Evolutionary conservation across 306 rosid genomes (phyloP).

Genomic region (Vigna angularis): DNA sequence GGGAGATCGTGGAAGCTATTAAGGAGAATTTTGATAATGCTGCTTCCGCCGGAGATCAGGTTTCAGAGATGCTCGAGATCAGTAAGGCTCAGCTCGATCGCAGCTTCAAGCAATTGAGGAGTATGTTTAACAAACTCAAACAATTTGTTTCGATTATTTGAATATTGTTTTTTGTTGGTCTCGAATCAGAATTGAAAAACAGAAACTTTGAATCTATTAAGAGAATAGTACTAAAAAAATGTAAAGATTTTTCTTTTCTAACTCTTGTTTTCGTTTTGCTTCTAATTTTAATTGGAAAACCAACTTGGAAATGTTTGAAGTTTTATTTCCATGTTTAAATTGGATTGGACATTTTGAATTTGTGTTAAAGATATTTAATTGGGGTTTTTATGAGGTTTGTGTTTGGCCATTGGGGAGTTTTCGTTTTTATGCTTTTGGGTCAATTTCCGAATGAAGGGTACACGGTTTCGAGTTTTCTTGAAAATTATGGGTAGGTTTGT

Average conservation of each 20-base stretch:
- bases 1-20: slow-evolving; percentile 88
- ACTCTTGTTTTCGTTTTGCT: neutral
- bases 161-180: neutral
- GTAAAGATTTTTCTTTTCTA: neutral
- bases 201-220: neutral
- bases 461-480: slow-evolving; percentile 31
- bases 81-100: slow-evolving; percentile 88
- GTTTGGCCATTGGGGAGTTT: neutral
- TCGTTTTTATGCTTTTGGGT: slow-evolving; percentile 1
- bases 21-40: slow-evolving; percentile 84
- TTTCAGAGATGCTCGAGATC: slow-evolving; percentile 85
- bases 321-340: neutral
- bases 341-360: slow-evolving; percentile 7
- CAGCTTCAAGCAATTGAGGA: slow-evolving; percentile 85
- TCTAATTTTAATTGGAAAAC: neutral
- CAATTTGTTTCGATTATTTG: too few relatives aligned
- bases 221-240: neutral
- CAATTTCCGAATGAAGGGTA: slow-evolving; percentile 1
- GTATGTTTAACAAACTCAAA: slow-evolving; percentile 36
- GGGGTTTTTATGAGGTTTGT: neutral
- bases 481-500: slow-evolving; percentile 18
- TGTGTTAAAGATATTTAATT: neutral
- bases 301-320: neutral
- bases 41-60: slow-evolving; percentile 80
- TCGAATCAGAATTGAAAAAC: neutral